Conservation (phyloP, 495 filamentous ascomycete genomes). For the Penicillium desertorum region DNA sequence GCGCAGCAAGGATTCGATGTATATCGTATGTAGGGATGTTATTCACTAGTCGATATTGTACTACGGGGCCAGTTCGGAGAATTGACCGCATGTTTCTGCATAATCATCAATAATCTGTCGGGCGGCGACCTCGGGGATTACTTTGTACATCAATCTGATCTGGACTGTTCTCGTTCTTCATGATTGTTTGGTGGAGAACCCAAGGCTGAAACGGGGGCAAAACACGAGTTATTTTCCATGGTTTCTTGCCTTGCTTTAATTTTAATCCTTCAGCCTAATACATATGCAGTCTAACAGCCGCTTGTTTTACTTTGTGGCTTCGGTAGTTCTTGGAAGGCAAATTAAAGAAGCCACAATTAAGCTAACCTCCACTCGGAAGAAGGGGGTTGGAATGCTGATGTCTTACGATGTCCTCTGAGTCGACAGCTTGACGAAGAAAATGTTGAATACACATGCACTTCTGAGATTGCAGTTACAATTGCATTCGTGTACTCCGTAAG, state of each 20-base stretch:
- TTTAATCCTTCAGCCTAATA: not conserved
- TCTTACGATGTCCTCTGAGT: not conserved
- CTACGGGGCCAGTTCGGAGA: not conserved
- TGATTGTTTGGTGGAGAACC: not conserved
- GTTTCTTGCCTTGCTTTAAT: not conserved
- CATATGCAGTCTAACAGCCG: not conserved
- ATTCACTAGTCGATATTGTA: too few species aligned
- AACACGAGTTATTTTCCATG: not conserved
- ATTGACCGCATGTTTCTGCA: not conserved
- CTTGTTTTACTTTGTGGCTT: conserved; percentile 2
- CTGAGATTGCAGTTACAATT: not conserved
- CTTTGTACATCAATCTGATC: not conserved
- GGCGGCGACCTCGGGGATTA: not conserved
- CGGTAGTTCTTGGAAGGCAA: not conserved
- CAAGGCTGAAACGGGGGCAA: not conserved
- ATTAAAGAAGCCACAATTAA: conserved; percentile 1
- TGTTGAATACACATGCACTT: not conserved
- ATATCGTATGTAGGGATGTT: too few species aligned
- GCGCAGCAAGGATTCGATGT: too few species aligned
- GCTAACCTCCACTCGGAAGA: not conserved
- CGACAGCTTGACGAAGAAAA: not conserved
- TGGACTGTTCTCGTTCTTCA: not conserved
- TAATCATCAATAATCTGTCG: not conserved
- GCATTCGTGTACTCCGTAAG: not conserved
- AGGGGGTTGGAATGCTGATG: not conserved